A percentile compares a stretch with the other conserved stretches of the same genome.
Evolutionary conservation across 306 rosid genomes (phyloP).

Genomic region (Cucurbita maxima): DNA sequence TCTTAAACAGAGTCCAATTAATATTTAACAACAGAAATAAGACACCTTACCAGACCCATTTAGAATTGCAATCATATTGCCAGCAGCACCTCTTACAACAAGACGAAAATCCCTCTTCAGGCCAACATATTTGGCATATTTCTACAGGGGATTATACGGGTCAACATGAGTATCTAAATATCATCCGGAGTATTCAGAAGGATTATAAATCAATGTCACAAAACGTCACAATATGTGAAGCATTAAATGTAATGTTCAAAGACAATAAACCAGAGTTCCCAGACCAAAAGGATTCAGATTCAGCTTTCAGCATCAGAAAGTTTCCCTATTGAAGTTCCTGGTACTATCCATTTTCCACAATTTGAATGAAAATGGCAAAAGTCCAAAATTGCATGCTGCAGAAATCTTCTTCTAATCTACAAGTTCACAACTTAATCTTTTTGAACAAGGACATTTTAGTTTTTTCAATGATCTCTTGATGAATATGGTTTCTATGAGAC

Average conservation of each 20-base stretch:
- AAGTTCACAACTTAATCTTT: not conserved
- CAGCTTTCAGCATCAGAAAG: not conserved
- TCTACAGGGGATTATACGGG: conserved; percentile 29
- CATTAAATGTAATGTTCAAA: not conserved
- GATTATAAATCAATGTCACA: not conserved
- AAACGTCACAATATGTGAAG: not conserved
- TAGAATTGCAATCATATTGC: conserved; percentile 74
- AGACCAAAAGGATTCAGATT: not conserved
- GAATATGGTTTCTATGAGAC: not conserved
- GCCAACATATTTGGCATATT: conserved; percentile 89
- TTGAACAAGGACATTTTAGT: not conserved
- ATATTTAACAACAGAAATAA: not conserved
- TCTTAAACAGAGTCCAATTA: not conserved
- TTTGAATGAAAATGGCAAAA: not conserved
- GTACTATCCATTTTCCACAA: not conserved
- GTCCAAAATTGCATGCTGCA: not conserved
- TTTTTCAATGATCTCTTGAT: not conserved
- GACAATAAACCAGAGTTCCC: not conserved
- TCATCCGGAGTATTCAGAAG: not conserved
- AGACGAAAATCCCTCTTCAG: conserved; percentile 96
- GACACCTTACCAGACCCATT: conserved; percentile 85
- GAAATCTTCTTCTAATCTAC: not conserved
- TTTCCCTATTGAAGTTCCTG: not conserved
- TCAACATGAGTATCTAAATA: not conserved
- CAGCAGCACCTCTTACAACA: conserved; percentile 96